These are phyloP conservation scores for Fraxinus greggii DNA, from an alignment of 305 asterid species.

Conservation along the genomic window DNA sequence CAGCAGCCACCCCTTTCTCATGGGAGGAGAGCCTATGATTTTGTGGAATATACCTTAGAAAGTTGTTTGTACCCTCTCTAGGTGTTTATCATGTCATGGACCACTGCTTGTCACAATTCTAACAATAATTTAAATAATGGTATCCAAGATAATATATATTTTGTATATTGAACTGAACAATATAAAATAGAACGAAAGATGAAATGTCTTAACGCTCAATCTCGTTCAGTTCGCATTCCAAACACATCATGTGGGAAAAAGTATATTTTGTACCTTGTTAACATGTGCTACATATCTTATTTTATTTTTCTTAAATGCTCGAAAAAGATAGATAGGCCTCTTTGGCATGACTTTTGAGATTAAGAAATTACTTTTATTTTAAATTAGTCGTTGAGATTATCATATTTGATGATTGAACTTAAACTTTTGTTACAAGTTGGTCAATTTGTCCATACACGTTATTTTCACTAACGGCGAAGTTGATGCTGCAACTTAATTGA, in stretches of 20 bases:
- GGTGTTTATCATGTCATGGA: conserved; percentile 18
- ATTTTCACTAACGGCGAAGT: background rate
- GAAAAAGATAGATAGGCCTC: background rate
- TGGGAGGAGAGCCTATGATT: conserved; percentile 23
- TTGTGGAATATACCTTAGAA: conserved; percentile 16
- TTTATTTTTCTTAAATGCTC: background rate
- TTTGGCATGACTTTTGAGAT: background rate
- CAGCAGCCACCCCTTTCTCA: conserved; percentile 8
- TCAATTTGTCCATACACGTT: background rate
- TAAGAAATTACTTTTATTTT: background rate
- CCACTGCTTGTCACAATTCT: conserved; percentile 8
- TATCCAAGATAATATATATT: background rate
- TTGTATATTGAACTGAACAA: background rate
- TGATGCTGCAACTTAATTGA: background rate
- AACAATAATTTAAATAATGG: background rate
- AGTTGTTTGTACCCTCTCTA: conserved; percentile 10
- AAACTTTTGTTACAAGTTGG: background rate
- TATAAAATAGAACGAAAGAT: background rate
- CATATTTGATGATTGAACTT: background rate
- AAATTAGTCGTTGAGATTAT: background rate
- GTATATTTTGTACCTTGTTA: background rate
- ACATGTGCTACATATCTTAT: background rate
- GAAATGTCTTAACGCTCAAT: background rate
- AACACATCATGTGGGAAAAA: background rate
- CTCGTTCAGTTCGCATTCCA: background rate